Evolutionary conservation across 805 yeast genomes (phyloP).

Genomic region (Suhomyces sp.): DNA sequence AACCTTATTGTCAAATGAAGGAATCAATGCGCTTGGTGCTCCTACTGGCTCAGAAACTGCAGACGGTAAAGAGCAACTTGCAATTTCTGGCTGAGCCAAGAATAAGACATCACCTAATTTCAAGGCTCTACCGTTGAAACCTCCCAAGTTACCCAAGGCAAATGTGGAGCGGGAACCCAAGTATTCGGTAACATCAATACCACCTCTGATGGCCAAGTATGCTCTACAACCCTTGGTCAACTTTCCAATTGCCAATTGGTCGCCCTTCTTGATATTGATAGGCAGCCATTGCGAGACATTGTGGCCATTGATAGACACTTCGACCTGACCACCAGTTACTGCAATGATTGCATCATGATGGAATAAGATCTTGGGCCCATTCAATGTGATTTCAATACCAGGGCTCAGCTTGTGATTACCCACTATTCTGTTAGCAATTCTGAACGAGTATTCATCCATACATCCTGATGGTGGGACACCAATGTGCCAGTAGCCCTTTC

Average conservation of each 20-base stretch:
- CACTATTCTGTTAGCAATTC: slow-evolving; percentile 85
- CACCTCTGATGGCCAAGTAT: slow-evolving; percentile 86
- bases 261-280: slow-evolving; percentile 67
- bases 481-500: slow-evolving; percentile 80
- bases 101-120: slow-evolving; percentile 91
- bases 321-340: slow-evolving; percentile 81
- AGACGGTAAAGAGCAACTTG: slow-evolving; percentile 66
- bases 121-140: slow-evolving; percentile 88
- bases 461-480: slow-evolving; percentile 99
- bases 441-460: slow-evolving; percentile 90
- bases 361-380: slow-evolving; percentile 83
- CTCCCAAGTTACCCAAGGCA: slow-evolving; percentile 91
- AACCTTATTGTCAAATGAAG: slow-evolving; percentile 46
- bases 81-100: slow-evolving; percentile 71
- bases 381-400: slow-evolving; percentile 83
- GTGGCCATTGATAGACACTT: slow-evolving; percentile 62
- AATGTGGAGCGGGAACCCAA: slow-evolving; percentile 96
- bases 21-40: slow-evolving; percentile 56
- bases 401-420: slow-evolving; percentile 84
- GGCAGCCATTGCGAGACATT: slow-evolving; percentile 69
- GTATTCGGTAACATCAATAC: slow-evolving; percentile 91
- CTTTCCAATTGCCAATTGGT: slow-evolving; percentile 77
- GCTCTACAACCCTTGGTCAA: slow-evolving; percentile 81
- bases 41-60: slow-evolving; percentile 64
- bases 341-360: slow-evolving; percentile 77